Base-by-base conservation (phyloP, 2,329 filamentous ascomycete species). In the Zymoseptoria pseudotritici region DNA sequence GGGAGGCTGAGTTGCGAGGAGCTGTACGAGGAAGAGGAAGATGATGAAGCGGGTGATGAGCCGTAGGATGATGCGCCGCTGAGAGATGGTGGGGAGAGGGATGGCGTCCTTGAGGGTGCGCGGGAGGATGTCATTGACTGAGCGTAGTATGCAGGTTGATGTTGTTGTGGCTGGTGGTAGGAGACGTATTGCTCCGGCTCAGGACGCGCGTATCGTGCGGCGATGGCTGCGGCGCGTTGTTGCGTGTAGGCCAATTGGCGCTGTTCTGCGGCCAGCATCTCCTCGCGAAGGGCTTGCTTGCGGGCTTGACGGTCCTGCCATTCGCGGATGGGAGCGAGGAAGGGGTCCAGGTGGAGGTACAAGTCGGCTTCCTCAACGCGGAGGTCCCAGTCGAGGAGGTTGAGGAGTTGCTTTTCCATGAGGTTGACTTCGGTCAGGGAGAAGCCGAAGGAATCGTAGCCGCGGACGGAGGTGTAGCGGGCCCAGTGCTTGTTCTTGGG, bases 401-500 rank as follows among this genome's bases (percentile, higher is more conserved):
- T 94, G 56, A 99, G 87, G 29, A 99, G 83, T 78, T 99, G 94
- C 83, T 96, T 95, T 83, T 99, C 94, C 94, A 99, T 99, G 63
- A 97, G 83, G 80, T 99, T 99, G 70, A 99, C 94, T 78, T 99
- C 94, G 42, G 90, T 94, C 67, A 92, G 83, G 70, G 87, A 93
- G 82, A 99, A 97, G 69, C 91, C 90, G 71, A 97, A 99, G 71
- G 81, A 84, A 10, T 86, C 85, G 74, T 81, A 88, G 57, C 83
- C 85, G 63, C 82, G 82, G 68, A 96, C 87, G 70, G 87, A 79
- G 61, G 89, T 96, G 81, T 97, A 99, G 70, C 86, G 88, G 66
- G 94, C 92, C 94, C 94, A 99, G 82, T 99, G 94, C 86, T 97
- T 97, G 85, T 99, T 99, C 86, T 97, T 97, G 64, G 94, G 94